Conservation (phyloP, 2,329 filamentous ascomycete genomes). For the Pseudogymnoascus sp. region DNA sequence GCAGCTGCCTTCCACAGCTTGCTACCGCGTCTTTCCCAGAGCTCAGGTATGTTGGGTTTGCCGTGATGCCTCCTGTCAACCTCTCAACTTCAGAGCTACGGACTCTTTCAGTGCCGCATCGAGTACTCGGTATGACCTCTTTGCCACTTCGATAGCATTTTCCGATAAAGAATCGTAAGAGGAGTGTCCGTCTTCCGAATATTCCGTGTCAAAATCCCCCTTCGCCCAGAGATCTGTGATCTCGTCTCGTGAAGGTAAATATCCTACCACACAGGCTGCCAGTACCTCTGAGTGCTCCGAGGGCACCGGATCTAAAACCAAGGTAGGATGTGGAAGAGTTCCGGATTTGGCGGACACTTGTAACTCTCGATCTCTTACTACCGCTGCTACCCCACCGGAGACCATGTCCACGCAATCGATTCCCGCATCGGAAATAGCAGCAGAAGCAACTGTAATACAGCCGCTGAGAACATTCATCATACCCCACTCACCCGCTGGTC, state of each 20-base stretch:
- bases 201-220: slow-evolving; percentile 50
- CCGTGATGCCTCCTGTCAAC: background rate
- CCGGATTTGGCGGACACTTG: slow-evolving; percentile 22
- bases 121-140: slow-evolving; percentile 53
- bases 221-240: slow-evolving; percentile 94
- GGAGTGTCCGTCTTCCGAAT: slow-evolving; percentile 36
- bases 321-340: slow-evolving; percentile 31
- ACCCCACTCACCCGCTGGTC: slow-evolving; percentile 66
- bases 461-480: slow-evolving; percentile 87
- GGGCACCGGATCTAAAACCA: slow-evolving; percentile 76
- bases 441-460: slow-evolving; percentile 89
- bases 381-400: slow-evolving; percentile 78
- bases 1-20: background rate
- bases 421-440: slow-evolving; percentile 86
- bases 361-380: slow-evolving; percentile 48
- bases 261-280: slow-evolving; percentile 84
- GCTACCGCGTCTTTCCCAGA: background rate
- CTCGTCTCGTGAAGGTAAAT: slow-evolving; percentile 80
- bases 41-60: background rate
- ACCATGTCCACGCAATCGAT: slow-evolving; percentile 94
- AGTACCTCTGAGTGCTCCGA: slow-evolving; percentile 71
- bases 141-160: slow-evolving; percentile 56
- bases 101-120: slow-evolving; percentile 56
- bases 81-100: slow-evolving; percentile 33
- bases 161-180: slow-evolving; percentile 52